Percentiles rank a stretch among this genome's conserved stretches.
Conservation (phyloP, 1,139 yeast species). For the Geotrichum histeridarum region DNA sequence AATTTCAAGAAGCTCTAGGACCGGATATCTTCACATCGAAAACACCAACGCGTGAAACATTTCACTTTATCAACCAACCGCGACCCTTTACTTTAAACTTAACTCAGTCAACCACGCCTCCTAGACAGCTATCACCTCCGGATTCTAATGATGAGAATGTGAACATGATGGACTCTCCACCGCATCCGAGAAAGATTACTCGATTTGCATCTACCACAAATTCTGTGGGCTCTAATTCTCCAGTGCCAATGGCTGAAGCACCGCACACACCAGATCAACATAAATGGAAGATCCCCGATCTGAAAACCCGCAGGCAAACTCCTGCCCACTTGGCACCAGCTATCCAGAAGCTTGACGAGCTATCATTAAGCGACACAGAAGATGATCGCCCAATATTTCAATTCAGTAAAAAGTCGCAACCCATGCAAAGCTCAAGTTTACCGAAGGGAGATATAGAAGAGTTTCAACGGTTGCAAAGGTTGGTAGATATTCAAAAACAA, state of each 20-base stretch:
- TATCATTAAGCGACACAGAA: conserved; percentile 12
- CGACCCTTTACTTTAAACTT: background rate
- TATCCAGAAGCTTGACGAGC: background rate
- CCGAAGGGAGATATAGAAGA: conserved; percentile 3
- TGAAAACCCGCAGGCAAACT: background rate
- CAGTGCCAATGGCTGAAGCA: background rate
- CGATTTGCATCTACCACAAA: background rate
- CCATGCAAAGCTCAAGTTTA: too few relatives aligned
- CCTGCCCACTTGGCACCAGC: background rate
- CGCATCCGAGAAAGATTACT: background rate
- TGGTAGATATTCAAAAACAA: background rate
- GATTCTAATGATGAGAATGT: background rate
- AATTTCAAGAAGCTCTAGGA: conserved; percentile 10
- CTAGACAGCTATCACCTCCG: background rate
- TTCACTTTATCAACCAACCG: background rate
- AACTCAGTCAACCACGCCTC: background rate
- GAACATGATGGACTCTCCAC: background rate
- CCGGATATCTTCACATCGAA: background rate
- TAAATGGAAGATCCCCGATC: conserved; percentile 3
- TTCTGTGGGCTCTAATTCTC: background rate
- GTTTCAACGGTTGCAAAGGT: background rate
- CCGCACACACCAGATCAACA: background rate
- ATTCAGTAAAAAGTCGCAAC: too few relatives aligned
- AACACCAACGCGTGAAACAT: background rate
- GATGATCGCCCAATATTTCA: background rate